Evolutionary conservation across 441 rosid species (phyloP).

Genomic region (Syzygium syzygioides): DNA sequence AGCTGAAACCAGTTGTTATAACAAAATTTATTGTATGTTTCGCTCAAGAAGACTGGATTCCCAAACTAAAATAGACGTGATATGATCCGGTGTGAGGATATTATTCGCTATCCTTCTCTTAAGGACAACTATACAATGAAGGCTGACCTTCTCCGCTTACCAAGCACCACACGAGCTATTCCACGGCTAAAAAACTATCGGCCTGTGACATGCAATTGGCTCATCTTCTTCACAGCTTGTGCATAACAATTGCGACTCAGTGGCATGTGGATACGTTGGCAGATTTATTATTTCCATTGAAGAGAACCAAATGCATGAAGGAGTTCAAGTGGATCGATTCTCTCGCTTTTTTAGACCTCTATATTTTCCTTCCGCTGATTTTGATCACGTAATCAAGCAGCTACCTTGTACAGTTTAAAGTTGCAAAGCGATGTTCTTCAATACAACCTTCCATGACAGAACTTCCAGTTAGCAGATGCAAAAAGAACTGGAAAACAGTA

Average conservation of each 20-base stretch:
- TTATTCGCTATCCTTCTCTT: too few species aligned
- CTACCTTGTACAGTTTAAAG: not conserved
- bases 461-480: not conserved
- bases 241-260: not conserved
- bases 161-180: too few species aligned
- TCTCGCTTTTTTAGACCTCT: not conserved
- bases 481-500: not conserved
- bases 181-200: too few species aligned
- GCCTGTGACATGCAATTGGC: not conserved
- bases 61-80: too few species aligned
- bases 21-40: too few species aligned
- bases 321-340: not conserved
- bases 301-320: not conserved
- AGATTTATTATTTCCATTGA: not conserved
- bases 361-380: not conserved
- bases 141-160: too few species aligned
- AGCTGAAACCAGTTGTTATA: too few species aligned
- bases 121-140: too few species aligned
- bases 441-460: not conserved
- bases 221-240: not conserved
- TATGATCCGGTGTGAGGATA: too few species aligned
- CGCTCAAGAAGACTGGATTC: too few species aligned
- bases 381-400: not conserved
- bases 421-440: not conserved
- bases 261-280: not conserved